These are phyloP conservation scores for Paspalum vaginatum DNA, from an alignment of 176 grass and related monocot genomes.

Conservation along the genomic window DNA sequence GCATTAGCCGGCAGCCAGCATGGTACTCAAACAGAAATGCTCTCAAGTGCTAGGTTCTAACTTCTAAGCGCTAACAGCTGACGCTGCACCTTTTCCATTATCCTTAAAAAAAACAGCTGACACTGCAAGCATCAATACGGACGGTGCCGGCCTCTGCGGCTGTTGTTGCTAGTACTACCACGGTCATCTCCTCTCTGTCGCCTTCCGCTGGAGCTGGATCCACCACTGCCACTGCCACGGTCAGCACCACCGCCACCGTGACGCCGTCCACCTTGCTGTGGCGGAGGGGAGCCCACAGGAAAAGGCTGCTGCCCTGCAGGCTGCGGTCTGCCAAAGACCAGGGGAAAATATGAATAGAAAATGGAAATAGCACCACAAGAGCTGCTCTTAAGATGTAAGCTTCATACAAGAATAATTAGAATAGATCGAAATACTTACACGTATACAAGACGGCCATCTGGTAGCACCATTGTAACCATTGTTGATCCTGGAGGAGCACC, in stretches of 20 bases:
- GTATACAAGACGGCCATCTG: slow-evolving; percentile 56
- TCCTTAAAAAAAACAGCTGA: too few species aligned
- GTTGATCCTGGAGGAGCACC: slow-evolving; percentile 38
- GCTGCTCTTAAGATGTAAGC: background rate
- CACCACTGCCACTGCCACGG: background rate
- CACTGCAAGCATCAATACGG: slow-evolving; percentile 35
- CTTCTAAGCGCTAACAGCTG: background rate
- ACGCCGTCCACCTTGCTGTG: slow-evolving; percentile 27
- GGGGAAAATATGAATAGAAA: background rate
- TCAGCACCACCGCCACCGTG: background rate
- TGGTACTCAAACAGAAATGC: background rate
- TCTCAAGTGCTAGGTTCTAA: background rate
- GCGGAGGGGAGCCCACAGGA: slow-evolving; percentile 22
- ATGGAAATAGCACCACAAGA: background rate
- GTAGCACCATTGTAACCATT: slow-evolving; percentile 58
- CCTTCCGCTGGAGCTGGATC: slow-evolving; percentile 23
- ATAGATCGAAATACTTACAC: slow-evolving; percentile 41
- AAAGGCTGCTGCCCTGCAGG: slow-evolving; percentile 35
- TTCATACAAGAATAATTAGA: background rate
- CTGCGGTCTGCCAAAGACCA: slow-evolving; percentile 39
- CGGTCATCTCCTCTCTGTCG: slow-evolving; percentile 40
- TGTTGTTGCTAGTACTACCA: slow-evolving; percentile 20
- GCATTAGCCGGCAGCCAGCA: background rate
- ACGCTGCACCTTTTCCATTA: too few species aligned
- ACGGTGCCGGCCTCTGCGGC: slow-evolving; percentile 46